These are phyloP conservation scores for Pseudogymnoascus destructans DNA, from an alignment of 2,329 filamentous ascomycete genomes.

Conservation along the genomic window DNA sequence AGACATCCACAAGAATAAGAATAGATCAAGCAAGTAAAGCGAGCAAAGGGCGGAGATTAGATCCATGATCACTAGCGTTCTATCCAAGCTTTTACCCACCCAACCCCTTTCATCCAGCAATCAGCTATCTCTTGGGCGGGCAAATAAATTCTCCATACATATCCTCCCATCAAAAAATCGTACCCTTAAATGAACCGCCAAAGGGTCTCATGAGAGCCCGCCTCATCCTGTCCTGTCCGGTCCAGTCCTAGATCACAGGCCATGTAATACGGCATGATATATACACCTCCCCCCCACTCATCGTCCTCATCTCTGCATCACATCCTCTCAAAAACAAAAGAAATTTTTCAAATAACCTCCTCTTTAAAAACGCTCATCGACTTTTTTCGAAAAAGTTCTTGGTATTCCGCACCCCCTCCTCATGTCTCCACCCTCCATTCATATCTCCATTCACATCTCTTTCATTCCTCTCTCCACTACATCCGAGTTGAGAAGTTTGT, in stretches of 20 bases:
- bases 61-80: conserved; percentile 8
- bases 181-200: not conserved
- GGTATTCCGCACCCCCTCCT: not conserved
- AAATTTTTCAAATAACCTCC: not conserved
- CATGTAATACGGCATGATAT: conserved; percentile 5
- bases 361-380: conserved; percentile 8
- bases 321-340: not conserved
- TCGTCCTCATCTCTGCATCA: not conserved
- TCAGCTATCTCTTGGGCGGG: conserved; percentile 2
- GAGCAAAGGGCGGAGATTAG: not conserved
- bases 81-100: conserved; percentile 3
- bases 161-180: not conserved
- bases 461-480: not conserved
- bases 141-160: not conserved
- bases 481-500: conserved; percentile 6
- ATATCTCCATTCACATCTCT: not conserved
- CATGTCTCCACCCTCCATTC: not conserved
- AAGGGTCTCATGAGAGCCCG: not conserved
- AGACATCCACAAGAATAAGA: not conserved
- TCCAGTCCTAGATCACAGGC: conserved; percentile 5
- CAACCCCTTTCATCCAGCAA: not conserved
- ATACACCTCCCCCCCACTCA: not conserved
- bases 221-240: not conserved
- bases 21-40: not conserved
- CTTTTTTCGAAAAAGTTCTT: not conserved